Percentiles rank a stretch among this genome's conserved stretches.
Conservation (phyloP, 306 rosid species). For the Fragaria iinumae region DNA sequence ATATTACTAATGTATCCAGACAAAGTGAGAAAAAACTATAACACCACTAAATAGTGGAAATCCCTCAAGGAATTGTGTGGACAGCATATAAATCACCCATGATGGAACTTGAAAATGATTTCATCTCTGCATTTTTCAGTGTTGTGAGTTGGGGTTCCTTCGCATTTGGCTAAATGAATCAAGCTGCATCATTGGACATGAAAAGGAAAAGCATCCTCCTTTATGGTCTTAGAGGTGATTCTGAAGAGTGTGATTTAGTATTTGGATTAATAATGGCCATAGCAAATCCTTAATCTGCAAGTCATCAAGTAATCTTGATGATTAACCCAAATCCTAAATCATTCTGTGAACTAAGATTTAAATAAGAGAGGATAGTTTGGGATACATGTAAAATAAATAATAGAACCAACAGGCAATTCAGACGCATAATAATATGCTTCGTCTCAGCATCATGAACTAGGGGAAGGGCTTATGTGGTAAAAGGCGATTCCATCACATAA, state of each 20-base stretch:
- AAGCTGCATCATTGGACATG: neutral
- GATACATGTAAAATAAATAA: constrained; percentile 4
- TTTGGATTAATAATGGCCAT: neutral
- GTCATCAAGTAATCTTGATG: neutral
- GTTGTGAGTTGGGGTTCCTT: constrained; percentile 5
- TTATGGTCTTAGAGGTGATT: neutral
- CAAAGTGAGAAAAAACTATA: neutral
- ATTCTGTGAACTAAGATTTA: neutral
- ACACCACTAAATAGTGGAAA: constrained; percentile 18
- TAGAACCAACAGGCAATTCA: neutral
- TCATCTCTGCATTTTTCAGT: neutral
- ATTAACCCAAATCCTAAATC: neutral
- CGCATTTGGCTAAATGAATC: neutral
- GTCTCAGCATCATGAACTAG: neutral
- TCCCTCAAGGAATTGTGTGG: neutral
- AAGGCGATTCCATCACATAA: neutral
- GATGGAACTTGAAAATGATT: constrained; percentile 10
- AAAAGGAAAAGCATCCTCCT: neutral
- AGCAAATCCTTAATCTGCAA: constrained; percentile 1
- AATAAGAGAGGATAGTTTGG: neutral
- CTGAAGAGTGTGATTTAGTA: neutral
- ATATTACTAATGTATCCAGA: neutral
- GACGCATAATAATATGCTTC: neutral
- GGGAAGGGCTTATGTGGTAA: neutral
- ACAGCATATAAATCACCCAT: neutral